Base-by-base conservation (phyloP, 2,329 filamentous ascomycete species). In the Colletotrichum limetticola region DNA sequence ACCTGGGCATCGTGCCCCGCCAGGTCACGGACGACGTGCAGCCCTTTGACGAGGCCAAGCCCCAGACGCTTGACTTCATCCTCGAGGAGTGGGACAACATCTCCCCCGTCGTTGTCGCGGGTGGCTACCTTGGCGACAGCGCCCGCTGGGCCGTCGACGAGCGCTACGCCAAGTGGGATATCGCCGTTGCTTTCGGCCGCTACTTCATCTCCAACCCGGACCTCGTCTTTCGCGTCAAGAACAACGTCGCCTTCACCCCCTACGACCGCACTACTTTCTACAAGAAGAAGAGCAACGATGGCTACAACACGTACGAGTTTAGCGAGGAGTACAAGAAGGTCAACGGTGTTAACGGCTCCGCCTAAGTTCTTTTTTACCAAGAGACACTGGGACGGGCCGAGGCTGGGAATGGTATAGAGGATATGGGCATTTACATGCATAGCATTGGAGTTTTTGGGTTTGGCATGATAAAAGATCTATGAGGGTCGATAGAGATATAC, bases 241-340 rank as follows among this genome's bases (percentile, higher is more conserved):
- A 84, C 49, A 79, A 79, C 0, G 74, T 87, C 9, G 75, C 78
- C 1, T 73, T 86, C 14, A 78, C 77, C 6, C 76, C 79, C 8
- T 86, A 86, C 67, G 74, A 85, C 61, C 76, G 85, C 9, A 75
- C 80, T 0, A 80, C 78, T 0, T 86, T 88, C 66, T 87, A 88
- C 71, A 63, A 68, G 5, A 72, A 59, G 24, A 77, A 76, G 66
- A 76, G 67, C 8, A 72, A 75, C 14, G 52, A 72, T 6, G 78
- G 79, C 1, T 81, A 81, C 16, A 80, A 79, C 35, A 80, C 80
- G 52, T 80, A 81, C 28, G 32, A 74, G 5, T 81, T 81, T 9
- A 79, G 78, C 42, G 60, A 77, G 16, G 75, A 76, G 22, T 74
- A 70, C 35, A 22, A 61, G 9, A 67, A 74, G 67, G 62, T 66